Base-by-base conservation (phyloP, 2,329 filamentous ascomycete genomes). In the Xylaria sp. region DNA sequence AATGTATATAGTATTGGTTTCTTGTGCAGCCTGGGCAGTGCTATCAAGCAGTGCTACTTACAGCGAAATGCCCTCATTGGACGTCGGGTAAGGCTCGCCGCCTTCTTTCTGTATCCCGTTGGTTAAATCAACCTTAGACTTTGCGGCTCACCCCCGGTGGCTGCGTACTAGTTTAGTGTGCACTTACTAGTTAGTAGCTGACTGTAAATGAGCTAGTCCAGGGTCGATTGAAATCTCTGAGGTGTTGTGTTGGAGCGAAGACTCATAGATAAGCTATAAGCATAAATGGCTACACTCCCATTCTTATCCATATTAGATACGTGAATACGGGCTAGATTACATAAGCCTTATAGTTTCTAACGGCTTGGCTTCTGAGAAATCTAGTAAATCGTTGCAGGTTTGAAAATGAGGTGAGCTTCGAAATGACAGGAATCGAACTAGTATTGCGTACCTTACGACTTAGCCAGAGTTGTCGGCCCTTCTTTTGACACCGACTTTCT, bases 401-500 rank as follows among this genome's bases (percentile, higher is more conserved):
- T 39, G 13, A 5, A 13, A 39, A 39, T 4, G 34, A 36, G 34
- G 34, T 4, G 12, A 36, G 12, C 34, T 36, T 36, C 34, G 15
- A 10, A 36, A 30, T 30, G 28, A 6, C 28, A 30, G 28, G 3
- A 30, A 34, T 34, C 32, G 32, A 10, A 34, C 32, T 6, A 34
- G 10, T 36, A 36, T 13, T 36, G 34, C 34, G 12, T 36, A 13
- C 34, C 34, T 13, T 15, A 28, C 43, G 15, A 48, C 23, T 3
- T 25, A 25, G 6, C 50, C 6, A 55, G 50, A 55, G 18, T 23
- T 9, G 23, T 57, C 53, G 53, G 53, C 15, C 53, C 53, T 57
- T 57, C 41, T 57, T 57, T 12, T 39, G 23, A 13, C 20, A 41
- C 53, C 34, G 53, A 41, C 5, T 57, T 41, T 57, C 13, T 41